These are phyloP conservation scores for Saccharomycopsis vini DNA, from an alignment of 805 yeast genomes.

Conservation along the genomic window DNA sequence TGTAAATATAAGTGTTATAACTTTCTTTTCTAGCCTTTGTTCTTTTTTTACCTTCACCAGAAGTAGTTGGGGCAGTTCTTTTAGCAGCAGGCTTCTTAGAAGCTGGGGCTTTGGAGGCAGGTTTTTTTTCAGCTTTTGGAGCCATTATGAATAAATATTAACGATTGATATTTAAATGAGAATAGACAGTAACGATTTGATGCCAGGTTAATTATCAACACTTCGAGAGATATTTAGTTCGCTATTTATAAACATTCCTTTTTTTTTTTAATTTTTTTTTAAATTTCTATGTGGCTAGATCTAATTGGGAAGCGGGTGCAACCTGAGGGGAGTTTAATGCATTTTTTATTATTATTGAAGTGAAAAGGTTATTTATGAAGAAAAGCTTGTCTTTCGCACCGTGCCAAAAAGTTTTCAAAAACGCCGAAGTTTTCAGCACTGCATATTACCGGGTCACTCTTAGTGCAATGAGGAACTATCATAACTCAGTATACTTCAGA, in stretches of 20 bases:
- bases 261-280: too few relatives aligned
- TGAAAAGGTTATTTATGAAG: too few relatives aligned
- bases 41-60: slow-evolving; percentile 59
- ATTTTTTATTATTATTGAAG: too few relatives aligned
- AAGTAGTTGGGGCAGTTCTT: slow-evolving; percentile 73
- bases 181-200: background rate
- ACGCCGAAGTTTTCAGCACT: too few relatives aligned
- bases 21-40: slow-evolving; percentile 95
- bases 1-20: slow-evolving; percentile 96
- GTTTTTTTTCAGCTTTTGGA: slow-evolving; percentile 52
- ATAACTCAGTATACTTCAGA: too few relatives aligned
- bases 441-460: too few relatives aligned
- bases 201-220: background rate
- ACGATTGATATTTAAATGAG: slow-evolving; percentile 10
- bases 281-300: too few relatives aligned
- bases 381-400: too few relatives aligned
- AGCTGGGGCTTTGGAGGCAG: slow-evolving; percentile 96
- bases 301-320: background rate
- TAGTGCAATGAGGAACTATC: too few relatives aligned
- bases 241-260: background rate
- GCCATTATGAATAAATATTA: slow-evolving; percentile 39
- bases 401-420: too few relatives aligned
- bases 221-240: background rate
- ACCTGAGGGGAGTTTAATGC: background rate
- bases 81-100: slow-evolving; percentile 91